A percentile compares a stretch with the other conserved stretches of the same genome.
phyloP scores from a whole-genome alignment of 768 basidiomycete genomes.

The Amanita polypyramis region DNA sequence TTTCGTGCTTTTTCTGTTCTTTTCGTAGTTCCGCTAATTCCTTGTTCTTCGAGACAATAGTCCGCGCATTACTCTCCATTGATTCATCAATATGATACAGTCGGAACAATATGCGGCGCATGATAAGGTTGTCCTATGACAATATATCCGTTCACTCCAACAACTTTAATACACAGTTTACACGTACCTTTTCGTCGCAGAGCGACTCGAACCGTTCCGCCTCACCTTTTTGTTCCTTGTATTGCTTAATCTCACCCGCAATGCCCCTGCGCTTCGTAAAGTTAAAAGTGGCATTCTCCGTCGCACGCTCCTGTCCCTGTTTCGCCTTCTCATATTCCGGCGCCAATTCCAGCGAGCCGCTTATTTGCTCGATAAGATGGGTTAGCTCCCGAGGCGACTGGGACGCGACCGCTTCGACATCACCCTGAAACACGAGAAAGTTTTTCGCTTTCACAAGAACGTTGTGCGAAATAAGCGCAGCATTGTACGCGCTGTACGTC shows the following conservation, averaged over 20 bases:
- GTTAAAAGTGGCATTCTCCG: conserved; percentile 90
- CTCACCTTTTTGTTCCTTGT: conserved; percentile 93
- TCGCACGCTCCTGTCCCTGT: conserved; percentile 78
- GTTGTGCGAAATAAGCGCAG: conserved; percentile 79
- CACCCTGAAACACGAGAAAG: conserved; percentile 98
- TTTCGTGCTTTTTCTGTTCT: conserved; percentile 62
- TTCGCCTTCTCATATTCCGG: conserved; percentile 85
- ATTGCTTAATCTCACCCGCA: conserved; percentile 91
- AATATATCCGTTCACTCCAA: neutral
- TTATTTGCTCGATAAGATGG: conserved; percentile 89
- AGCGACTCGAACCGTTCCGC: conserved; percentile 80
- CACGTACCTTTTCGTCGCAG: conserved; percentile 58
- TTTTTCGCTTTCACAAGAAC: conserved; percentile 99
- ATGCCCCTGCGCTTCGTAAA: conserved; percentile 92
- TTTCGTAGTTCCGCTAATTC: conserved; percentile 56
- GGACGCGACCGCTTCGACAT: conserved; percentile 95
- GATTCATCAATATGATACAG: conserved; percentile 83
- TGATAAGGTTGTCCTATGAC: conserved; percentile 65
- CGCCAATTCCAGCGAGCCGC: conserved; percentile 85
- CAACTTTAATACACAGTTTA: neutral
- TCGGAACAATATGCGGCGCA: conserved; percentile 78
- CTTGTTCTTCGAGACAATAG: conserved; percentile 66
- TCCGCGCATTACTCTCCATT: conserved; percentile 60
- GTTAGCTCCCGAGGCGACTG: conserved; percentile 88
- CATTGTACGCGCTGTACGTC: conserved; percentile 83